A percentile compares a stretch with the other conserved stretches of the same genome.
phyloP scores from a whole-genome alignment of 352 stramenopile species.

The Pythium oligandrum region DNA sequence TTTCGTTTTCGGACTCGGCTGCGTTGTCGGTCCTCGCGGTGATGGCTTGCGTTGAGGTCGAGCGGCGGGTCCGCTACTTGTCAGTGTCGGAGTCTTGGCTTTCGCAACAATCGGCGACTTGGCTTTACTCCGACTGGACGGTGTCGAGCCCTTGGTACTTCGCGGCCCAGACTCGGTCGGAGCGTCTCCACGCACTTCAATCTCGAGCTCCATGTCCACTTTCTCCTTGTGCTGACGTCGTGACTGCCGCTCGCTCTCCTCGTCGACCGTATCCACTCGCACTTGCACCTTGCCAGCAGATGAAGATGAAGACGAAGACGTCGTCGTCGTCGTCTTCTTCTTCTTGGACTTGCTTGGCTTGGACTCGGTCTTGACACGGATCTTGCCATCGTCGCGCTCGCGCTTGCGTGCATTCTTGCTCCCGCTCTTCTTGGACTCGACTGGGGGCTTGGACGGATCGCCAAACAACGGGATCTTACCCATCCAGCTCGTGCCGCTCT shows the following conservation, averaged over 20 bases:
- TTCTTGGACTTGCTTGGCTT: slow-evolving; percentile 4
- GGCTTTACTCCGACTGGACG: not conserved
- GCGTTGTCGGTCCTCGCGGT: no score
- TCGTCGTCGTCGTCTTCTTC: slow-evolving; percentile 1
- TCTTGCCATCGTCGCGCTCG: not conserved
- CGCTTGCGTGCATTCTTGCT: no score
- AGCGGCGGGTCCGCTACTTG: no score
- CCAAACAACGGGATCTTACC: slow-evolving; percentile 24
- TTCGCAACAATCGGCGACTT: no score
- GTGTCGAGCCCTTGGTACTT: not conserved
- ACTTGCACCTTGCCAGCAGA: slow-evolving; percentile 28
- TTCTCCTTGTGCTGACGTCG: slow-evolving; percentile 22
- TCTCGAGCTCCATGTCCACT: slow-evolving; percentile 54
- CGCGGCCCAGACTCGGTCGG: no score
- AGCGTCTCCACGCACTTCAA: slow-evolving; percentile 33
- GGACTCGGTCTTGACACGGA: slow-evolving; percentile 3
- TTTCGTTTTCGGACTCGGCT: slow-evolving; percentile 3
- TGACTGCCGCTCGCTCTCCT: slow-evolving; percentile 40
- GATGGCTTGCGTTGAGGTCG: no score
- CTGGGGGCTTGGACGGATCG: slow-evolving; percentile 4
- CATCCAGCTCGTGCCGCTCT: slow-evolving; percentile 42
- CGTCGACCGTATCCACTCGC: slow-evolving; percentile 39
- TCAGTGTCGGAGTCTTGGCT: no score
- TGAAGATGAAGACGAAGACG: not conserved
- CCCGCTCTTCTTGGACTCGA: slow-evolving; percentile 5